Conservation (phyloP, 176 grass and related monocot species). For the Neostapfia colusana region DNA sequence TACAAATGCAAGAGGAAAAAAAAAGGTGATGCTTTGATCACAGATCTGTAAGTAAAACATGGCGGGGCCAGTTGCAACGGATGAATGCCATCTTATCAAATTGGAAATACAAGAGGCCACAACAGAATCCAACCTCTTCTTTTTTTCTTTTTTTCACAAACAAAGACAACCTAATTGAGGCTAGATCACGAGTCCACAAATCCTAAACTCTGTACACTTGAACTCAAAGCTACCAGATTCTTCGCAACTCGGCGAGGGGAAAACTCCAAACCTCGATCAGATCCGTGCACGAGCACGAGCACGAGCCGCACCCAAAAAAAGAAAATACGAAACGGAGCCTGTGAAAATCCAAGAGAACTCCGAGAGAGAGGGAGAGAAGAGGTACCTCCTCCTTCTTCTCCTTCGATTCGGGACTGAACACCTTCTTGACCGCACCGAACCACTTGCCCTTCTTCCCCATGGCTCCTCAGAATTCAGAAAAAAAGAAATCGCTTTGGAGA, state of each 20-base stretch:
- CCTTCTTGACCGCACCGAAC: slow-evolving; percentile 97
- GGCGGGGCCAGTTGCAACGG: neutral
- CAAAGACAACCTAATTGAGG: neutral
- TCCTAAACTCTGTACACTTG: neutral
- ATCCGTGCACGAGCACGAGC: neutral
- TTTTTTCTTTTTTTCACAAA: neutral
- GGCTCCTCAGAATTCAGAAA: slow-evolving; percentile 25
- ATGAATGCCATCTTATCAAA: slow-evolving; percentile 6
- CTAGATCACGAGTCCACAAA: neutral
- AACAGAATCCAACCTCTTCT: neutral
- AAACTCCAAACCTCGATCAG: neutral
- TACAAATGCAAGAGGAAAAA: slow-evolving; percentile 12
- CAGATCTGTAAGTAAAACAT: slow-evolving; percentile 1
- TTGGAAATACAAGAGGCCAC: neutral
- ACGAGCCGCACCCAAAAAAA: neutral
- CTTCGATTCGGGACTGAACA: slow-evolving; percentile 97
- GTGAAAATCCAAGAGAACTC: neutral
- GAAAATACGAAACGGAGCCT: slow-evolving; percentile 2
- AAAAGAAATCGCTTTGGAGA: slow-evolving; percentile 22
- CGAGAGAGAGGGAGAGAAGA: neutral
- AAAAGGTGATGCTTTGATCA: neutral
- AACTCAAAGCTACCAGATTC: neutral
- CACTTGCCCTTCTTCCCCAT: slow-evolving; percentile 99
- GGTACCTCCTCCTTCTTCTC: slow-evolving; percentile 67
- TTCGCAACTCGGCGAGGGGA: neutral